Base-by-base conservation (phyloP, 208 protist species). In the Angomonas ambiguus region DNA sequence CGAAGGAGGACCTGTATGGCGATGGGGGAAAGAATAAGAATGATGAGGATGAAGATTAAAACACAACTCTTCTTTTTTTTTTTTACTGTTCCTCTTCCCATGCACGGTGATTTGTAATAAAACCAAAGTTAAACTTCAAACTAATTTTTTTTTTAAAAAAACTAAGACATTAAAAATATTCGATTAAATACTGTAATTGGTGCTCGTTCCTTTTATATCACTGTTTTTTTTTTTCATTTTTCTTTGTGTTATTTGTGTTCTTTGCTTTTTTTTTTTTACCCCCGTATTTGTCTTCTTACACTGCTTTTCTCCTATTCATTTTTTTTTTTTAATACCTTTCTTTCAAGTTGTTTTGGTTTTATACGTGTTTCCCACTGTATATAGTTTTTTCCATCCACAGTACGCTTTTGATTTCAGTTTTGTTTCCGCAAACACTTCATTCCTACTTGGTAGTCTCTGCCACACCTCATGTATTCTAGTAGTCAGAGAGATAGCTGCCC, bases 1-100 rank as follows among this genome's bases (percentile, higher is more conserved):
- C 88, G n/a, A 82, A 72, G 69, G 58, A 90, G 51, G 88, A 94
- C 51, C 67, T 94, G 24, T 88, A 82, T 49, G 76, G 76, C 10
- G 79, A 86, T 28, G 77, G 16, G 48, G 28, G 3, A 18, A n/a
- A 32, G 10, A 30, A 1, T 4, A 41, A 66, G 28, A 30, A 24
- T n/a, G 28, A 72, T 24, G 53, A 59, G 6, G 31, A 62, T 6
- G 24, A 45, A 34, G 20, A 11, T 30, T 22, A 42, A 62, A 59
- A 20, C 49, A 20, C 11, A 55, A 20, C 11, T 20, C 8, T 55
- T 25, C 8, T 25, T 20, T 30, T 27, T 20, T 55, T 30, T 20
- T 25, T 55, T 25, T 25, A 55, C 49, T 30, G 4, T 20, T 55
- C 11, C 35, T 41, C 35, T 41, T 41, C 13, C 35, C 35, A n/a